Percentiles rank a stretch among this genome's conserved stretches.
These are phyloP conservation scores for Ochetophila trinervis DNA, from an alignment of 306 rosid genomes.

Conservation along the genomic window DNA sequence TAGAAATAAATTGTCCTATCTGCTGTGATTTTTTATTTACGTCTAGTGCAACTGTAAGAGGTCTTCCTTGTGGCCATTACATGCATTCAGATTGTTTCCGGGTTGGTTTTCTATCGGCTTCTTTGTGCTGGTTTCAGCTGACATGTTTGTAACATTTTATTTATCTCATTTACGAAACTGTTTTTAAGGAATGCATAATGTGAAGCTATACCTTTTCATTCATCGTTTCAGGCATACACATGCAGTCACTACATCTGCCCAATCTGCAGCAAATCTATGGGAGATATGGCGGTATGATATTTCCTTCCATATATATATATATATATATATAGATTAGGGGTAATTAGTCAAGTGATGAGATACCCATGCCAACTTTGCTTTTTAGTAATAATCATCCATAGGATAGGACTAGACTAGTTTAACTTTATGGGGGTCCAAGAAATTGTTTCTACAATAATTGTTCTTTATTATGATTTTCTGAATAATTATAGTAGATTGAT, in stretches of 20 bases:
- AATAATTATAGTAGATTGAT: not conserved
- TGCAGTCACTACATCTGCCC: conserved; percentile 94
- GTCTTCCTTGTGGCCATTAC: conserved; percentile 90
- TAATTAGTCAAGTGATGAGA: not conserved
- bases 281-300: conserved; percentile 82
- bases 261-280: conserved; percentile 93
- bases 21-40: conserved; percentile 80
- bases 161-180: conserved; percentile 1
- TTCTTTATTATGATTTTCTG: not conserved
- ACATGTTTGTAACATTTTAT: conserved; percentile 4
- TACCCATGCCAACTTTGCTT: no score
- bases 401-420: not conserved
- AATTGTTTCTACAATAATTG: not conserved
- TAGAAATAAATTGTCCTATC: conserved; percentile 87
- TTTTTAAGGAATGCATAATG: not conserved
- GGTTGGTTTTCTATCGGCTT: conserved; percentile 39
- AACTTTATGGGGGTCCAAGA: no score
- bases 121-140: conserved; percentile 4
- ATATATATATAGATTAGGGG: not conserved
- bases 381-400: not conserved
- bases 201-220: not conserved
- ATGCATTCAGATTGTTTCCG: conserved; percentile 90
- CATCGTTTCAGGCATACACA: conserved; percentile 71
- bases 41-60: conserved; percentile 77
- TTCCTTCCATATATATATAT: not conserved